These are phyloP conservation scores for Pholiota conissans DNA, from an alignment of 768 basidiomycete species.

Conservation along the genomic window DNA sequence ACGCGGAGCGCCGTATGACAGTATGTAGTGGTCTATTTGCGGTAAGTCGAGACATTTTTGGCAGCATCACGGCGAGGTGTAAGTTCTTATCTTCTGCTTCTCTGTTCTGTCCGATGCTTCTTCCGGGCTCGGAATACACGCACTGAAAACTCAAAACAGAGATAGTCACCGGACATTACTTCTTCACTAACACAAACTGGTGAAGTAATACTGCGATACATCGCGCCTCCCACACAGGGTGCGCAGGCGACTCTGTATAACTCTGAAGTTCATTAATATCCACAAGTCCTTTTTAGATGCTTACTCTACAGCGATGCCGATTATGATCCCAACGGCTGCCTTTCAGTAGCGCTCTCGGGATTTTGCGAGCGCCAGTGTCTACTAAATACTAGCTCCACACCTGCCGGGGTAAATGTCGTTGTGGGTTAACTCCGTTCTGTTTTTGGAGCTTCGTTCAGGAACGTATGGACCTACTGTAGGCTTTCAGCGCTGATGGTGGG, in stretches of 20 bases:
- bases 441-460: neutral
- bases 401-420: conserved; percentile 1
- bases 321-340: neutral
- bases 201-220: neutral
- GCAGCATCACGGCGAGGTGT: too few species aligned
- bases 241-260: neutral
- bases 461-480: neutral
- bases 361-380: neutral
- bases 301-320: neutral
- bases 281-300: too few species aligned
- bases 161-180: too few species aligned
- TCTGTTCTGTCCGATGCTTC: too few species aligned
- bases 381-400: conserved; percentile 6
- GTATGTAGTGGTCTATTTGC: too few species aligned
- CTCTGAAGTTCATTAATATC: too few species aligned
- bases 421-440: neutral
- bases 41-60: too few species aligned
- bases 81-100: too few species aligned
- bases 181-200: too few species aligned
- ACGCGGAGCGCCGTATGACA: too few species aligned
- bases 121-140: too few species aligned
- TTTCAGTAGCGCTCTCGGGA: neutral
- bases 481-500: neutral
- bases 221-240: neutral
- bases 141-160: too few species aligned